phyloP scores from a whole-genome alignment of 768 basidiomycete genomes.

The Clitopilus hobsonii region DNA sequence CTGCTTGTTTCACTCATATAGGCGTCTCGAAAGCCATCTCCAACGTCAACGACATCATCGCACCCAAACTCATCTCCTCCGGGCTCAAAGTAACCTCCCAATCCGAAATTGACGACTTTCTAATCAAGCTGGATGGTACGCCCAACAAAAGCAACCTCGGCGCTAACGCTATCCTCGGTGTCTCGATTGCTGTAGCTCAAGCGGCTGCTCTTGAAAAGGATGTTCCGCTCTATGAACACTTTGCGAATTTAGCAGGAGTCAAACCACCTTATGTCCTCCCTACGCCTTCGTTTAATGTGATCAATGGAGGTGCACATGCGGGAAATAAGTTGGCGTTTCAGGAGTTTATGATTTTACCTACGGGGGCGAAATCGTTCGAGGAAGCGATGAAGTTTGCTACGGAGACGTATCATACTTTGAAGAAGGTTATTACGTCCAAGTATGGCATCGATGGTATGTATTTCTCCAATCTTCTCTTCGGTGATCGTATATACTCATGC shows the following conservation, averaged over 20 bases:
- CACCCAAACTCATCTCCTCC: slow-evolving; percentile 47
- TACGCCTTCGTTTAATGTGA: slow-evolving; percentile 94
- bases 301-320: slow-evolving; percentile 99
- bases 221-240: slow-evolving; percentile 92
- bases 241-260: slow-evolving; percentile 93
- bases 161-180: slow-evolving; percentile 98
- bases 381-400: slow-evolving; percentile 99
- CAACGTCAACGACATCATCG: slow-evolving; percentile 91
- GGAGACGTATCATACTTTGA: slow-evolving; percentile 96
- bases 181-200: slow-evolving; percentile 92
- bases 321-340: slow-evolving; percentile 99
- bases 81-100: slow-evolving; percentile 83
- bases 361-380: slow-evolving; percentile 85
- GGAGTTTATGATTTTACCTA: slow-evolving; percentile 99
- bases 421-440: slow-evolving; percentile 98
- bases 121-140: slow-evolving; percentile 97
- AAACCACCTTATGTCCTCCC: slow-evolving; percentile 93
- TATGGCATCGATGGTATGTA: slow-evolving; percentile 97
- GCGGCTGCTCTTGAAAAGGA: slow-evolving; percentile 95
- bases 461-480: slow-evolving; percentile 6
- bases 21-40: slow-evolving; percentile 91
- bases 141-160: slow-evolving; percentile 99
- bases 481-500: slow-evolving; percentile 10
- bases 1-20: slow-evolving; percentile 24
- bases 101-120: slow-evolving; percentile 94